Conservation (phyloP, 495 filamentous ascomycete species). For the Xylaria intraflava region DNA sequence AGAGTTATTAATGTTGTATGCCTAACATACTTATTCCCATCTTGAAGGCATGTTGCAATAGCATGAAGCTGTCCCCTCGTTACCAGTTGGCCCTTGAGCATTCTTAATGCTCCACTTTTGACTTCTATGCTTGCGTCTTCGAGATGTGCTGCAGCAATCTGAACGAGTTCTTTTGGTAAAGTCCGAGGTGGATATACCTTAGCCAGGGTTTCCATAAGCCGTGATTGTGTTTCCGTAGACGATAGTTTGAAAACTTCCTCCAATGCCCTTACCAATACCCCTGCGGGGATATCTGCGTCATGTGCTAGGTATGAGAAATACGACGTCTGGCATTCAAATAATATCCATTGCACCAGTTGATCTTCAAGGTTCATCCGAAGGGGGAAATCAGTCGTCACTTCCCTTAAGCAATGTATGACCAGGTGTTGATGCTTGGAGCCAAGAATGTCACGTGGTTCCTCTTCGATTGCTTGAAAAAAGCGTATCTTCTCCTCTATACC, state of each 20-base stretch:
- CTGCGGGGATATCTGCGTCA: neutral
- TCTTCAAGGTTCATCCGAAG: neutral
- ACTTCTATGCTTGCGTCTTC: neutral
- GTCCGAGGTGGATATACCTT: neutral
- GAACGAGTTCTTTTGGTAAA: neutral
- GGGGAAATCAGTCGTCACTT: neutral
- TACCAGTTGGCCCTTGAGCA: neutral
- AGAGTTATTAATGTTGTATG: neutral
- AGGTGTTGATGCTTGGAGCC: conserved; percentile 35
- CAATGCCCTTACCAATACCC: too few species aligned
- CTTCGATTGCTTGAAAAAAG: conserved; percentile 34
- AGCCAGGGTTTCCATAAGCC: neutral
- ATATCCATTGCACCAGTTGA: neutral
- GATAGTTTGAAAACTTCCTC: neutral
- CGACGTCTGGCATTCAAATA: neutral
- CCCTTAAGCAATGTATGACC: conserved; percentile 32
- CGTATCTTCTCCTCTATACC: conserved; percentile 5
- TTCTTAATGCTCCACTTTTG: neutral
- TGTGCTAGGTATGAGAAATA: neutral
- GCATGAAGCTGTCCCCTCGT: neutral
- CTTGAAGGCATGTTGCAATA: neutral
- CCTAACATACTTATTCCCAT: neutral
- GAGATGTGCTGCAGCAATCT: neutral
- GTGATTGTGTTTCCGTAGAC: neutral
- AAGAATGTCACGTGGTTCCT: conserved; percentile 33